Evolutionary conservation across 2,329 filamentous ascomycete genomes (phyloP).

Genomic region (Paradendryphiella salina): DNA sequence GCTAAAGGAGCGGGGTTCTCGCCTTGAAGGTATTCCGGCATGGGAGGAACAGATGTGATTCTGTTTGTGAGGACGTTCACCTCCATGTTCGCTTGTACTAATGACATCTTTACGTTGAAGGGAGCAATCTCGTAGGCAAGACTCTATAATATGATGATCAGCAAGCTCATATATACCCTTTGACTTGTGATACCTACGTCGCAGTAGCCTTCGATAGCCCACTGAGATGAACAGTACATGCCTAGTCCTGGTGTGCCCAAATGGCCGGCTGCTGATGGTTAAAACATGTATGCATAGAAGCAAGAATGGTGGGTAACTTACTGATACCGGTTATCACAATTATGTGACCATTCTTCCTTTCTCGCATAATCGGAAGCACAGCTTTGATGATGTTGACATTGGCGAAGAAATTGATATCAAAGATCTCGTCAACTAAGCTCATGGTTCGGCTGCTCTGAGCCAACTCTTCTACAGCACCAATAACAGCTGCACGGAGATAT

Average conservation of each 20-base stretch:
- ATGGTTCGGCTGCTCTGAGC: conserved; percentile 71
- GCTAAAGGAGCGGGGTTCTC: conserved; percentile 77
- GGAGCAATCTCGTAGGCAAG: conserved; percentile 93
- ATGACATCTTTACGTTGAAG: conserved; percentile 95
- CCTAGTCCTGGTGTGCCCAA: conserved; percentile 89
- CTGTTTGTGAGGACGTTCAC: conserved; percentile 84
- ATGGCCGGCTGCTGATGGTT: conserved; percentile 65
- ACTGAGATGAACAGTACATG: conserved; percentile 89
- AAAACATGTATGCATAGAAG: conserved; percentile 3
- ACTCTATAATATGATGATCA: conserved; percentile 51
- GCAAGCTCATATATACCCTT: background rate
- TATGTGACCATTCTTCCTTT: conserved; percentile 83
- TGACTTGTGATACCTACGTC: conserved; percentile 58
- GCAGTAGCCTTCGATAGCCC: conserved; percentile 94
- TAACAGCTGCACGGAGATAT: conserved; percentile 62
- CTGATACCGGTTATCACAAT: conserved; percentile 86
- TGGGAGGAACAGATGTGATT: conserved; percentile 78
- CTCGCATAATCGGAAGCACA: conserved; percentile 75
- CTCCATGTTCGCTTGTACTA: conserved; percentile 94
- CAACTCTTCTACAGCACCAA: conserved; percentile 90
- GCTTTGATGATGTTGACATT: conserved; percentile 96
- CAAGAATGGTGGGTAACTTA: conserved; percentile 33
- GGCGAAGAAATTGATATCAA: conserved; percentile 92
- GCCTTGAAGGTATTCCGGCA: conserved; percentile 69
- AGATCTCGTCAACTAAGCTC: conserved; percentile 84